Base-by-base conservation (phyloP, 2,329 filamentous ascomycete species). In the Leptographium procerum region DNA sequence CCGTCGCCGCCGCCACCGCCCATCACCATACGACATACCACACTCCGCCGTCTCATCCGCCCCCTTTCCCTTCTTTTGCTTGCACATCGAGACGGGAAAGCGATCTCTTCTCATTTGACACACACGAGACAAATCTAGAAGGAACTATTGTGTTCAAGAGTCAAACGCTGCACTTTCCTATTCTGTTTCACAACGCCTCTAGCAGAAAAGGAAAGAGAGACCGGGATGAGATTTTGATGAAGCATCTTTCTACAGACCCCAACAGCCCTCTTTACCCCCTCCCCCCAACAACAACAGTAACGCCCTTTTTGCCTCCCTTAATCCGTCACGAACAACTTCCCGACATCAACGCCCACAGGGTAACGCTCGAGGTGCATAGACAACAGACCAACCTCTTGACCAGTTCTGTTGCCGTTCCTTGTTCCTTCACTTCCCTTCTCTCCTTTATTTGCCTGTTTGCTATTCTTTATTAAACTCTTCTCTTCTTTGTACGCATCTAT, bases 1-100 rank as follows among this genome's bases (percentile, higher is more conserved):
- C 47, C 55, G 52, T 57, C 57, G 47, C 53, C 58, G 33, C 57
- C 57, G 58, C 60, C 60, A 58, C 60, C 50, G 48, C 56, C 40
- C 40, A 24, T 57, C 34, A 45, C 43, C 58, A 45, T 54, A 55
- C 34, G 53, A 55, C 53, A 40, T 55, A 59, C 58, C 52, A 58
- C 58, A 19, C 55, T 54, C 57, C 56, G 58, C 58, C 57, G 51
- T 57, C 48, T 45, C 54, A 36, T 50, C 43, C 57, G 40, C 56
- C 33, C 34, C 50, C 52, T 29, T 58, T 58, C 31, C 52, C 40
- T 53, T 19, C n/a, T n/a, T 48, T 54, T 28, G n/a, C 31, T 40
- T 48, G 22, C 43, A 50, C 55, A 36, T 34, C 40, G 24, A 45
- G 48, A 52, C 31, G 34, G 43, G 22, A 33, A 22, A 29, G 26